phyloP scores from a whole-genome alignment of 116 monocot species.

The Thalassia testudinum region DNA sequence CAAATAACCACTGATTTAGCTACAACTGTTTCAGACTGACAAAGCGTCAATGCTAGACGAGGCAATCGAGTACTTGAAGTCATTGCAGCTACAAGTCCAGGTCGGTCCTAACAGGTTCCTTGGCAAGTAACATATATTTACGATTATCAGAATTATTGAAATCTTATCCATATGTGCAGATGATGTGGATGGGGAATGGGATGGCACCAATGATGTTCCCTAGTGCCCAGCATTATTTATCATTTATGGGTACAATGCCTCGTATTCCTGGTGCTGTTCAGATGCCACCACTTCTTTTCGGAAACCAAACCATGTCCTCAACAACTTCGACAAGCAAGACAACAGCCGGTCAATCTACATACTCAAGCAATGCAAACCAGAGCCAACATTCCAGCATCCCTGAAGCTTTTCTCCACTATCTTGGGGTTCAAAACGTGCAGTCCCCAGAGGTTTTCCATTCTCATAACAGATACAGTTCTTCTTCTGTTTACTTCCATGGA shows the following conservation, averaged over 20 bases:
- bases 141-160: background rate
- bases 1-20: background rate
- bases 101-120: conserved; percentile 6
- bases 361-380: conserved; percentile 23
- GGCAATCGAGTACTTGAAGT: conserved; percentile 76
- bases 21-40: conserved; percentile 24
- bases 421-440: conserved; percentile 29
- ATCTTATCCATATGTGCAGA: conserved; percentile 14
- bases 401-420: conserved; percentile 19
- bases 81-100: conserved; percentile 73
- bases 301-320: conserved; percentile 22
- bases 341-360: conserved; percentile 11
- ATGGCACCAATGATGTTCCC: conserved; percentile 45
- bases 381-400: conserved; percentile 30
- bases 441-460: conserved; percentile 2
- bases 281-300: conserved; percentile 23
- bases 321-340: conserved; percentile 18
- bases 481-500: background rate
- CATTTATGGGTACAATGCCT: conserved; percentile 19
- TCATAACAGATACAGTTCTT: background rate
- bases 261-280: conserved; percentile 24
- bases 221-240: conserved; percentile 12
- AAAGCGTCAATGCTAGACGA: conserved; percentile 92
- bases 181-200: conserved; percentile 59
- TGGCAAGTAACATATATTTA: background rate